Evolutionary conservation across 495 filamentous ascomycete species (phyloP), one percentile per base, ranked within the genome.

Genomic region (Penicillium steckii): DNA sequence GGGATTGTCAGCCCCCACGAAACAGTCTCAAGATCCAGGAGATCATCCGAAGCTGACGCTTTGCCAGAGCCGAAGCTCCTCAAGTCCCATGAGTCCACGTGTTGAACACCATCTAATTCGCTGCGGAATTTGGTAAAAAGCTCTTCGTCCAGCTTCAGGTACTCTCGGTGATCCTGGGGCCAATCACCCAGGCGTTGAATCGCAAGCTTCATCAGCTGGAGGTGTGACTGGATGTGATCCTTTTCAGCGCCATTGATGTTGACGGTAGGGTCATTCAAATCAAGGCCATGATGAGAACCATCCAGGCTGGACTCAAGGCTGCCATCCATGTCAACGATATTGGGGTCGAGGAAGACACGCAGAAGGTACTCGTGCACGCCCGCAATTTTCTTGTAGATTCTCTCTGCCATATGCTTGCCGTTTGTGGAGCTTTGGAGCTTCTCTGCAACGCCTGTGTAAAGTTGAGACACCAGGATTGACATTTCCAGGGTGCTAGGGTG

Each of bases 361-460:
- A 74, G 64, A 1, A 69, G 54, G 46, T 67, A 70, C 55, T 74
- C 70, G 44, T 74, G 70, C 17, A 74, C 54, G 12, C 38, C 42
- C 8, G 70, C 70, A 12, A 59, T 63, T 51, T 70, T 70, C 55
- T 70, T 70, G 55, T 70, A 74, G 61, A 72, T 72, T 46, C 68
- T 69, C 50, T 61, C 55, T 0, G 65, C 67, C 51, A 72, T 58
- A 46, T 67, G 65, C 25, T 66, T 65, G 13, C 64, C 60, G 18
- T 56, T 57, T 50, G 69, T 65, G 21, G 61, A 52, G 33, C 27
- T 23, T 45, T 69, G 69, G 57, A 68, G 69, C 1, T 44, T 59
- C 48, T 70, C 65, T 1, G 65, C 68, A 38, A 73, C 63, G 13
- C 61, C 64, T 6, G 68, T 70, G 56, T 71, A 73, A 43, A 73